Conservation (phyloP, 1,139 yeast genomes). For the Lodderomyces elongisporus region DNA sequence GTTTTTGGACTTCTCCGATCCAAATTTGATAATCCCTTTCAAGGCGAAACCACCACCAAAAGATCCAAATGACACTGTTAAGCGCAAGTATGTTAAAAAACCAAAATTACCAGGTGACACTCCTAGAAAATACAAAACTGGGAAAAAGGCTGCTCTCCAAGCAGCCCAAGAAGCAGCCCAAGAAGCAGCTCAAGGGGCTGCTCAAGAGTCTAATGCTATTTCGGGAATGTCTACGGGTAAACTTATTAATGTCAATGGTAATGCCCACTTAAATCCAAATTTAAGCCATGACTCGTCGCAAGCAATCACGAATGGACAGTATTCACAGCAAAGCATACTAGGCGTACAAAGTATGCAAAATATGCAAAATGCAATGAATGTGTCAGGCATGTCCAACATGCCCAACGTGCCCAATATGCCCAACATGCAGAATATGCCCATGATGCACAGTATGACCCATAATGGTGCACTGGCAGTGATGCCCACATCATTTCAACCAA, state of each 20-base stretch:
- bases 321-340: neutral
- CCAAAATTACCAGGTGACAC: conserved; percentile 32
- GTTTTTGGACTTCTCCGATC: conserved; percentile 44
- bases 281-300: neutral
- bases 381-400: conserved; percentile 12
- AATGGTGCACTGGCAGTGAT: no score
- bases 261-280: neutral
- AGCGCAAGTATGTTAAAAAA: conserved; percentile 40
- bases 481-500: no score
- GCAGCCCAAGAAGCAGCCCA: conserved; percentile 11
- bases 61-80: conserved; percentile 42
- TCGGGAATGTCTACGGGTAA: no score
- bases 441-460: conserved; percentile 1
- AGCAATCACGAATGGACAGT: neutral
- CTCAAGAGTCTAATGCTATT: conserved; percentile 1
- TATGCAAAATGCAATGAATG: neutral
- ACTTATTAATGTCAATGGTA: no score
- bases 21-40: conserved; percentile 42
- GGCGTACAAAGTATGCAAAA: neutral
- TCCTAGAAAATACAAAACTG: conserved; percentile 28
- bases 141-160: conserved; percentile 13
- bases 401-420: conserved; percentile 24
- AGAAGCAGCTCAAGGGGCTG: conserved; percentile 8
- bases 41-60: conserved; percentile 42
- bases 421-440: conserved; percentile 12